phyloP scores from a whole-genome alignment of 208 protist species.

The Leishmania gerbilli region DNA sequence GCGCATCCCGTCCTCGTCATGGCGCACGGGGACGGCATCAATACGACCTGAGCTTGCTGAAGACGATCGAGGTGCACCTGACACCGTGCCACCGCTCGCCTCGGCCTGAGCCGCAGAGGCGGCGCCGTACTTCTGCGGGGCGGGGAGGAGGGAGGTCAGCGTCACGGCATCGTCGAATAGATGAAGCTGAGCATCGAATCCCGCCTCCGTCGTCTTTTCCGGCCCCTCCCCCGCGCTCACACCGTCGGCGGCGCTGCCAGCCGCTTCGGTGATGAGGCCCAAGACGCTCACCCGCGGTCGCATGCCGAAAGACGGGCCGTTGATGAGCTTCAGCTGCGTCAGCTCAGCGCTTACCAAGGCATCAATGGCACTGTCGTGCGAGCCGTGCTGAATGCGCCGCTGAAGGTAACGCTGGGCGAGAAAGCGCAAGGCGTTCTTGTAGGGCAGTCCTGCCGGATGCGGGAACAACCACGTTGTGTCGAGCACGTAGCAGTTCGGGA shows the following conservation, averaged over 20 bases:
- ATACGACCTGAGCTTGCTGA: conserved; percentile 14
- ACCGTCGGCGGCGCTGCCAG: not conserved
- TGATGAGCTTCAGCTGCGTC: conserved; percentile 76
- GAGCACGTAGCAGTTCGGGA: conserved; percentile 84
- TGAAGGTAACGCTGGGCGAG: conserved; percentile 82
- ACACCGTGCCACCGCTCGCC: not conserved
- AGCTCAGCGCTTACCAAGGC: conserved; percentile 81
- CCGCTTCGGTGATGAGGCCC: conserved; percentile 44
- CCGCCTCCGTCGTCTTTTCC: not conserved
- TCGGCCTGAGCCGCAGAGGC: not conserved
- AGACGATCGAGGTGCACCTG: not conserved
- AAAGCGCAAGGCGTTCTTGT: conserved; percentile 83
- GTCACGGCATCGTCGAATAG: conserved; percentile 65
- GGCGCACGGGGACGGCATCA: conserved; percentile 61
- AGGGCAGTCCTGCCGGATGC: conserved; percentile 80
- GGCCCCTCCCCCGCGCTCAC: not conserved
- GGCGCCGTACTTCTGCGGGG: not conserved
- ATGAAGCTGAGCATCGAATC: conserved; percentile 34
- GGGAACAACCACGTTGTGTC: conserved; percentile 92
- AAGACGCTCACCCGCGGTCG: conserved; percentile 63
- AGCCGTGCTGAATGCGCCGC: conserved; percentile 82
- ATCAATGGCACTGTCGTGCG: conserved; percentile 89
- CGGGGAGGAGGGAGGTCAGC: conserved; percentile 10
- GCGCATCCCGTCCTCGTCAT: conserved; percentile 76
- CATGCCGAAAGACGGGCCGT: conserved; percentile 79